Conservation (phyloP, 1,284 basidiomycete genomes). For the Albatrellus sp. region DNA sequence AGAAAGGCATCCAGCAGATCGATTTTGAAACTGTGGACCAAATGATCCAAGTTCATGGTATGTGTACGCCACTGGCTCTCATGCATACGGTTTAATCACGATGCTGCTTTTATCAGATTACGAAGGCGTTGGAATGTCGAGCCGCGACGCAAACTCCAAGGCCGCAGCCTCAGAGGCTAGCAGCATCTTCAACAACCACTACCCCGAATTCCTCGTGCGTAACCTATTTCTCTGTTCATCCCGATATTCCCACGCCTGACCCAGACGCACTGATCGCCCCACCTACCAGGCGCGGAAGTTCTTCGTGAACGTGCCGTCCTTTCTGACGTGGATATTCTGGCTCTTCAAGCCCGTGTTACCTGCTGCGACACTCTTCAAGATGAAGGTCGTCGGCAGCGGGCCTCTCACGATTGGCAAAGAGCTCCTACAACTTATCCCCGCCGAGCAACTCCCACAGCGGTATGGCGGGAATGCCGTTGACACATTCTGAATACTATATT, state of each 20-base stretch:
- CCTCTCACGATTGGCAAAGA: slow-evolving; percentile 42
- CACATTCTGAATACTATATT: background rate
- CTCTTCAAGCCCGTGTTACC: slow-evolving; percentile 65
- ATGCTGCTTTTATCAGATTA: slow-evolving; percentile 37
- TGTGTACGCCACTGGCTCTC: slow-evolving; percentile 2
- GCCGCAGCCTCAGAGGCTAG: slow-evolving; percentile 59
- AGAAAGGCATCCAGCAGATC: slow-evolving; percentile 45
- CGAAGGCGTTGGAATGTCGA: slow-evolving; percentile 51
- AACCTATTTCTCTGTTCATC: background rate
- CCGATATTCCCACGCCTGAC: too few relatives aligned
- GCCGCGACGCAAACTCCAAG: slow-evolving; percentile 63
- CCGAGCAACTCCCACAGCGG: slow-evolving; percentile 43
- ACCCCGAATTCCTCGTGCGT: slow-evolving; percentile 65
- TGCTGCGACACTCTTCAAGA: slow-evolving; percentile 59
- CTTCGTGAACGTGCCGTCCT: slow-evolving; percentile 65
- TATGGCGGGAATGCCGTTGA: slow-evolving; percentile 44
- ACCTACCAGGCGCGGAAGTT: slow-evolving; percentile 52
- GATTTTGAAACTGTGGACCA: slow-evolving; percentile 67
- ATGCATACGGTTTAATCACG: background rate
- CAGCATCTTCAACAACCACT: slow-evolving; percentile 59
- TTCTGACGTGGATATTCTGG: slow-evolving; percentile 73
- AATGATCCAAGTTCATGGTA: slow-evolving; percentile 64
- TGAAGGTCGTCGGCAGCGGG: slow-evolving; percentile 62
- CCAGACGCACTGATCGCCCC: background rate
- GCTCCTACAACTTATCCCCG: slow-evolving; percentile 40